Percentiles rank a stretch among this genome's conserved stretches.
These are phyloP conservation scores for Moringa oleifera DNA, from an alignment of 345 rosid species.

Conservation along the genomic window DNA sequence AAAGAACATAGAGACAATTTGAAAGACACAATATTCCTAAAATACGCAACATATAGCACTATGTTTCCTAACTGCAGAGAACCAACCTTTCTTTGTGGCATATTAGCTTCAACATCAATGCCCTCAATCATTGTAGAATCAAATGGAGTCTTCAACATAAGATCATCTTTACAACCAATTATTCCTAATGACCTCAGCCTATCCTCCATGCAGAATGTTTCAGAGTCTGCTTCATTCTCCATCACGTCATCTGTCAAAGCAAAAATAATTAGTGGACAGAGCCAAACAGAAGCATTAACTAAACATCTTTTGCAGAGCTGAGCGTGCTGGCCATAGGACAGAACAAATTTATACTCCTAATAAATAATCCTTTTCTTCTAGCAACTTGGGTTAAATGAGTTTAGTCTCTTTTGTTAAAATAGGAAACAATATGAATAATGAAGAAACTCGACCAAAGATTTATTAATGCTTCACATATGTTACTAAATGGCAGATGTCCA, in stretches of 20 bases:
- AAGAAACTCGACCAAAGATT: no score
- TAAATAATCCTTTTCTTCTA: no score
- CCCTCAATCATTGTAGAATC: slow-evolving; percentile 36
- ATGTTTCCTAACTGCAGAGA: neutral
- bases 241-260: slow-evolving; percentile 30
- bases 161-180: slow-evolving; percentile 37
- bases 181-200: slow-evolving; percentile 54
- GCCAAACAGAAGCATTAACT: slow-evolving; percentile 1
- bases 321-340: neutral
- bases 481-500: no score
- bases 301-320: slow-evolving; percentile 1
- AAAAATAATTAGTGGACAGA: slow-evolving; percentile 10
- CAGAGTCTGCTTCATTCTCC: slow-evolving; percentile 23
- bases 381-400: no score
- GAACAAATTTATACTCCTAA: neutral
- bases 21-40: neutral
- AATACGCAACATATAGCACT: neutral
- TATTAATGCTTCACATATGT: no score
- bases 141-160: slow-evolving; percentile 16
- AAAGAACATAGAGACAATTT: neutral
- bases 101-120: slow-evolving; percentile 51
- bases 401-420: no score
- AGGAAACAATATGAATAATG: no score
- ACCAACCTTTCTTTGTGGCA: slow-evolving; percentile 71
- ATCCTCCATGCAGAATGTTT: slow-evolving; percentile 60